Evolutionary conservation across 78 protist species (phyloP).

Genomic region (Dictyostelium intermedium): DNA sequence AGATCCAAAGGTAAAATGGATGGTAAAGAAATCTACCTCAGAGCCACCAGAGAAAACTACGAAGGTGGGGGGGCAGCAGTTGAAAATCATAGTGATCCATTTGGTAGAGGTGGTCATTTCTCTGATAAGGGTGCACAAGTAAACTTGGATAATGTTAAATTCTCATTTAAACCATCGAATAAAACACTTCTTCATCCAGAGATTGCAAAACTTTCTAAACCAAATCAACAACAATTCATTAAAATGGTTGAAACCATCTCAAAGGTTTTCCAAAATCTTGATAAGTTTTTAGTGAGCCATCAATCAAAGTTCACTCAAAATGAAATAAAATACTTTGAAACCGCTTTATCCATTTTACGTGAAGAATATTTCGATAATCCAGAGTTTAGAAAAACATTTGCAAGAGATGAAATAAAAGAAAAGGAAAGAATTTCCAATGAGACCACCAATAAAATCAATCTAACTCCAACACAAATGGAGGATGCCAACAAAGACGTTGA

Average conservation of each 20-base stretch:
- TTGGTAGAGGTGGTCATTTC: background rate
- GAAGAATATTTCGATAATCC: background rate
- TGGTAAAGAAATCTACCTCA: background rate
- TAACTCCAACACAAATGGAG: background rate
- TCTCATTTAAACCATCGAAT: background rate
- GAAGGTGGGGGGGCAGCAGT: background rate
- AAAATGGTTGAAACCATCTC: background rate
- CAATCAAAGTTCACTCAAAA: background rate
- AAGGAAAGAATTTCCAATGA: background rate
- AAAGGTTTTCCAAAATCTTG: background rate
- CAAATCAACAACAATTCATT: background rate
- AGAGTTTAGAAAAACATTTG: background rate
- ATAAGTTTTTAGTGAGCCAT: background rate
- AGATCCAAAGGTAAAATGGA: too few species aligned
- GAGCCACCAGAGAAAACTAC: background rate
- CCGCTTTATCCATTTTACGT: background rate
- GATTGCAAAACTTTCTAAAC: background rate
- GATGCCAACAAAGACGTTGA: constrained; percentile 12
- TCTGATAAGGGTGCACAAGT: background rate
- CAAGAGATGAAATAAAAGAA: background rate
- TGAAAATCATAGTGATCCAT: background rate
- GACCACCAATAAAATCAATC: background rate
- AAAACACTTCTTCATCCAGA: background rate
- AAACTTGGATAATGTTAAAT: background rate
- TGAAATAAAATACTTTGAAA: background rate